phyloP scores from a whole-genome alignment of 352 stramenopile species.

The Phytophthora litchii region DNA sequence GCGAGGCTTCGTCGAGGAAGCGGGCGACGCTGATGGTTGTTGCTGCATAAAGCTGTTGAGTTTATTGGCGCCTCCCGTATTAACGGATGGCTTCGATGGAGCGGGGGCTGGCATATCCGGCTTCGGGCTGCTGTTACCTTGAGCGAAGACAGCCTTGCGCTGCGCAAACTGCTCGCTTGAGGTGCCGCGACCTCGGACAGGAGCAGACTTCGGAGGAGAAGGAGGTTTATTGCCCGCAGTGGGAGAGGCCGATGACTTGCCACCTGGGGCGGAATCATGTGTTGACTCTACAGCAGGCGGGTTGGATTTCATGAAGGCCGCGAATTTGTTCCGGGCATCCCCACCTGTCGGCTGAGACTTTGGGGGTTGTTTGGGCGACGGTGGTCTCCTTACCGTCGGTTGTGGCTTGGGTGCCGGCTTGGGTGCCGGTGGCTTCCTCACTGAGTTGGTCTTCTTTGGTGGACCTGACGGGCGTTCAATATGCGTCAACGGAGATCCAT shows the following conservation, averaged over 20 bases:
- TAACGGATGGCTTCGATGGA: constrained; percentile 27
- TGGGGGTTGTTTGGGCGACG: constrained; percentile 34
- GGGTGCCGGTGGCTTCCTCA: constrained; percentile 42
- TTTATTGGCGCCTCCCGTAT: constrained; percentile 52
- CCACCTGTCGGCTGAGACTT: constrained; percentile 20
- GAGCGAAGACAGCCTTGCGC: constrained; percentile 66
- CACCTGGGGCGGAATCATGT: constrained; percentile 20
- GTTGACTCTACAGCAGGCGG: constrained; percentile 48
- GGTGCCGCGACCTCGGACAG: constrained; percentile 33
- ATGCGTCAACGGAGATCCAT: constrained; percentile 64
- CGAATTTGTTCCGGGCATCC: constrained; percentile 77
- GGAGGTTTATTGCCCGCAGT: constrained; percentile 19
- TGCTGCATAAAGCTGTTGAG: constrained; percentile 84
- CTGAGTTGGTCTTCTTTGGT: constrained; percentile 48
- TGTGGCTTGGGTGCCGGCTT: constrained; percentile 23
- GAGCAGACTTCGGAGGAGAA: constrained; percentile 36
- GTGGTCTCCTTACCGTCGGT: constrained; percentile 25
- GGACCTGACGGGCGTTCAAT: constrained; percentile 60
- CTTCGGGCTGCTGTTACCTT: constrained; percentile 33
- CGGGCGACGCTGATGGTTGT: constrained; percentile 45
- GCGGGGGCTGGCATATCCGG: constrained; percentile 11
- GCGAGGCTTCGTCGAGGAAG: constrained; percentile 42
- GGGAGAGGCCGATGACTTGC: constrained; percentile 40
- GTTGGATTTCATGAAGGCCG: constrained; percentile 82
- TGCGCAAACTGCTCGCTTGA: constrained; percentile 61